Base-by-base conservation (phyloP, 1,284 basidiomycete genomes). In the Pseudozyma flocculosa region DNA sequence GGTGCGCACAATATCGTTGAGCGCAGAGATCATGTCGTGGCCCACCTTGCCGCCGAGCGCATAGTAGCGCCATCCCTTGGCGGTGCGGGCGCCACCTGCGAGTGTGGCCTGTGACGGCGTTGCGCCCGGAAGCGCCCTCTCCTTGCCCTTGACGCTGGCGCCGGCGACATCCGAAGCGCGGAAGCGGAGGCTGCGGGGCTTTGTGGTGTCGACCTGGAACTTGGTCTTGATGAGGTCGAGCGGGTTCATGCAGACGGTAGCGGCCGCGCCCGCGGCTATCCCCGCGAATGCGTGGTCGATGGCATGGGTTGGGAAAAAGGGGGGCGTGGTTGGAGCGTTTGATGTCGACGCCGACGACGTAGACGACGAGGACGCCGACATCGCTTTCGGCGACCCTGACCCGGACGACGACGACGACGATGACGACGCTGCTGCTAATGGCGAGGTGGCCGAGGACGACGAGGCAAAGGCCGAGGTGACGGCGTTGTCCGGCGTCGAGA, bases 171-270 rank as follows among this genome's bases (percentile, higher is more conserved):
- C 26, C 26, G 26, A 5, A 11, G 32, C 26, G 11, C 18, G 54
- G 47, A 19, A 61, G 57, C 2, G 36, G 26, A 14, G 58, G 24
- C 0, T 52, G 63, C 59, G 58, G 14, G 63, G 63, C 17, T 43
- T 46, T 1, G 63, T 54, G n/a, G 63, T 66, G 42, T 66, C 70
- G 38, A 84, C 90, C 80, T 98, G 94, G 57, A 94, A 87, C 73
- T 92, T 89, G 75, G 96, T 85, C 81, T 98, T 98, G 80, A 98
- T 84, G 5, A 98, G 85, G 80, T 99, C 95, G 38, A 99, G 84
- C 4, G 95, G 95, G 78, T 98, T 93, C 91, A 98, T 95, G 79
- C 90, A 92, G 36, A 97, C 82, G 43, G 93, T 93, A 23, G 92
- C 90, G 62, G 88, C 87, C 50, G 92, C 86, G 41, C 94, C 95